Conservation (phyloP, 2,329 filamentous ascomycete species). For the Diaporthe nobilis region DNA sequence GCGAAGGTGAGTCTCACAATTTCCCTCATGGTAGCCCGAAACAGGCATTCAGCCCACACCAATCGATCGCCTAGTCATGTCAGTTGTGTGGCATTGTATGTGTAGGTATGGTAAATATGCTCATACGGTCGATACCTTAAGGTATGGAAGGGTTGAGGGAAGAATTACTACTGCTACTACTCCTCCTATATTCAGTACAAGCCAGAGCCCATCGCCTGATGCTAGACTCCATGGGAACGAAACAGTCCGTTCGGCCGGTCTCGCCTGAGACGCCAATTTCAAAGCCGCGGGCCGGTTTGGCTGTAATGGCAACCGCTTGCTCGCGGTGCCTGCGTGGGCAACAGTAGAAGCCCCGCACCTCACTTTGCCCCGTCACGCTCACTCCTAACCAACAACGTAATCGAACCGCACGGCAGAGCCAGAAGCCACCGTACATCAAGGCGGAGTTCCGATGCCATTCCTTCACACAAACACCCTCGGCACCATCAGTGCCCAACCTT, state of each 20-base stretch:
- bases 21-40: background rate
- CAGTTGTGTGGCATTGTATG: background rate
- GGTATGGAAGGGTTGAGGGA: constrained; percentile 25
- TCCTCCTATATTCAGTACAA: constrained; percentile 31
- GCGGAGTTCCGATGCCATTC: background rate
- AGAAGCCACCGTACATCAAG: background rate
- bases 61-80: background rate
- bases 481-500: background rate
- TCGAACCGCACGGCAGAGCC: background rate
- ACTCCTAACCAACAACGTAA: background rate
- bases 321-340: background rate
- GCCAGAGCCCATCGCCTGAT: constrained; percentile 29
- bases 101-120: background rate
- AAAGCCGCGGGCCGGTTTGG: background rate
- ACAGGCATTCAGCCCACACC: no score
- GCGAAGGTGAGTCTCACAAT: background rate
- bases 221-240: constrained; percentile 5
- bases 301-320: background rate
- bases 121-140: background rate
- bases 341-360: background rate
- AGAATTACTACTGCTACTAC: constrained; percentile 27
- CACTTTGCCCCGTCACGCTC: background rate
- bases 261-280: constrained; percentile 13
- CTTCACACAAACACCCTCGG: background rate
- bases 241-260: background rate